Base-by-base conservation (phyloP, 2,329 filamentous ascomycete genomes). In the Cadophora gregata region DNA sequence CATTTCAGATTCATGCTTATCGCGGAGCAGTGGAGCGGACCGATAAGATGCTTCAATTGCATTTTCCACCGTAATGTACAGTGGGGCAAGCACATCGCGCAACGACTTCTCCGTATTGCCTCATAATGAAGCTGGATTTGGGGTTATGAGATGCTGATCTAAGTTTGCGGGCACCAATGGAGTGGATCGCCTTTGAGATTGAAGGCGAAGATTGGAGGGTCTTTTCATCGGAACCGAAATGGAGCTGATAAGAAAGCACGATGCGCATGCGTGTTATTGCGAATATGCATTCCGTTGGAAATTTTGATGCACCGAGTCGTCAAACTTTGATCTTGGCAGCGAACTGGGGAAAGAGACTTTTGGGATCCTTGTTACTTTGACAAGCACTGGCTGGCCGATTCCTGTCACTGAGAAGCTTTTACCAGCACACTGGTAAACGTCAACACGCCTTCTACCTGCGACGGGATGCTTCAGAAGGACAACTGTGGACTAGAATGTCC, bases 41-140 rank as follows among this genome's bases (percentile, higher is more conserved):
- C 48, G 48, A 51, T 27, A 51, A 51, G 4, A 51, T 4, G 1
- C 10, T 5, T 51, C 48, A 51, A 27, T 27, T 16, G 29, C 14
- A 42, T 42, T 42, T 42, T 16, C 2, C 16, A 16, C 38, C 38
- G 19, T 42, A 16, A 16, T 4, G 14, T 42, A 16, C 12, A 36
- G 38, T 16, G 38, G 38, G 38, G 38, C 38, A 12, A 16, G 24
- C n/a, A 42, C 55, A 59, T 59, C 33, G 36, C 56, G 56, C 36
- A 59, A 59, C 29, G 56, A 59, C 12, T 6, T 27, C 56, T 59
- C 56, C 21, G 19, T 8, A 59, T 59, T 42, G 33, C 56, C 51
- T 59, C 56, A 59, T 59, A 45, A 47, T 47, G 36, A 24, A 45
- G 36, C 31, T 12, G n/a, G 24, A 47, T 29, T 47, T 25, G 14